Evolutionary conservation across 2,329 filamentous ascomycete genomes (phyloP).

Genomic region (Plectosphaerella plurivora): DNA sequence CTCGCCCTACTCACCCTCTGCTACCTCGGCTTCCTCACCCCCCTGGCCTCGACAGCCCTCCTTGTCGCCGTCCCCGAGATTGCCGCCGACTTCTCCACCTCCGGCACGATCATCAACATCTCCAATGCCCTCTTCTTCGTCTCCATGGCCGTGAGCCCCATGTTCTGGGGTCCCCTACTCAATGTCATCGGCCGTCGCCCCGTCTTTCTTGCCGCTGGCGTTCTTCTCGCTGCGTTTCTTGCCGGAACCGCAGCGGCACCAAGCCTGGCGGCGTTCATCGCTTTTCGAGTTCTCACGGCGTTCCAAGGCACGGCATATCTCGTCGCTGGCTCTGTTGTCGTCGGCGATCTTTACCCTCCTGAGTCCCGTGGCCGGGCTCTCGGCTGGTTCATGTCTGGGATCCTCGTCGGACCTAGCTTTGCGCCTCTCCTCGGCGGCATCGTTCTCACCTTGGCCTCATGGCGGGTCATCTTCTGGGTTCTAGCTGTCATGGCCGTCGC

Average conservation of each 20-base stretch:
- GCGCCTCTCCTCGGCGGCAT: constrained; percentile 64
- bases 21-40: constrained; percentile 14
- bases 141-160: constrained; percentile 63
- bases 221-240: constrained; percentile 58
- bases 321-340: constrained; percentile 60
- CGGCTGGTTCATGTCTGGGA: constrained; percentile 62
- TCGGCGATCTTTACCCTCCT: constrained; percentile 53
- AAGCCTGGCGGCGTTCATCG: constrained; percentile 60
- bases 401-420: constrained; percentile 60
- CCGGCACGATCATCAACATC: constrained; percentile 46
- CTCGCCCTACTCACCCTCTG: not conserved
- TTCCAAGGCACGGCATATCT: constrained; percentile 68
- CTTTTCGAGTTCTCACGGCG: constrained; percentile 65
- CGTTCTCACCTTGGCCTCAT: constrained; percentile 62
- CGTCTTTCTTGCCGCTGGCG: constrained; percentile 20
- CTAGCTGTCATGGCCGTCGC: constrained; percentile 58
- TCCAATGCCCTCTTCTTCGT: constrained; percentile 67
- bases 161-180: constrained; percentile 64
- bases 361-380: constrained; percentile 62
- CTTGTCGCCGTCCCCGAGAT: constrained; percentile 16
- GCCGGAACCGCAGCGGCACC: constrained; percentile 63
- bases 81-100: constrained; percentile 12
- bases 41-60: constrained; percentile 13
- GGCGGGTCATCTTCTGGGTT: constrained; percentile 69
- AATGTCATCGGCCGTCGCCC: constrained; percentile 50